Percentiles rank a stretch among this genome's conserved stretches.
Evolutionary conservation across 2,329 filamentous ascomycete species (phyloP).

Genomic region (Xylariaceae sp.): DNA sequence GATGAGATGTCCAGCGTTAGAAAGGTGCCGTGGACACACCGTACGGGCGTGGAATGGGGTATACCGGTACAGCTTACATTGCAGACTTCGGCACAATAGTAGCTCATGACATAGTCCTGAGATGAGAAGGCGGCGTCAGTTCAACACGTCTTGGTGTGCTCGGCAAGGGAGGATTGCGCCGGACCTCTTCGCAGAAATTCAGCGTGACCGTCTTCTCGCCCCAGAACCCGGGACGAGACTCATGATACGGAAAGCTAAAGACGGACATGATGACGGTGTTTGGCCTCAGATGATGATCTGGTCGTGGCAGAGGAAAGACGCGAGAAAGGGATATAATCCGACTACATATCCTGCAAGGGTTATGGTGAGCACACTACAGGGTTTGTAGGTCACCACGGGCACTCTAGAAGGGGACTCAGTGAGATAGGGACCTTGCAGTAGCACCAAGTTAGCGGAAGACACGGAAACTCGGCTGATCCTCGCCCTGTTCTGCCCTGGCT

Average conservation of each 20-base stretch:
- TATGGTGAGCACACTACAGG: too few relatives aligned
- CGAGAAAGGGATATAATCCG: neutral
- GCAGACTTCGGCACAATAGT: conserved; percentile 72
- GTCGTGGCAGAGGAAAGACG: neutral
- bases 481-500: too few relatives aligned
- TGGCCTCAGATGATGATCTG: neutral
- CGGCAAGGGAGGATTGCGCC: conserved; percentile 4
- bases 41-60: neutral
- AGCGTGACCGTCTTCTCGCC: conserved; percentile 66
- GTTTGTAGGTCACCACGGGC: too few relatives aligned
- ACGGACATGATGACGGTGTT: conserved; percentile 16
- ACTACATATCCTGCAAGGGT: too few relatives aligned
- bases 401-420: too few relatives aligned
- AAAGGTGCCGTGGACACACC: neutral
- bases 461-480: too few relatives aligned
- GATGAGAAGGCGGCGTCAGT: conserved; percentile 12
- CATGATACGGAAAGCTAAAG: conserved; percentile 32
- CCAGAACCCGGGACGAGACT: conserved; percentile 54
- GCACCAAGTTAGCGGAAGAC: too few relatives aligned
- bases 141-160: neutral
- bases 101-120: conserved; percentile 63
- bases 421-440: too few relatives aligned
- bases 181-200: conserved; percentile 77
- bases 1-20: neutral
- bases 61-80: conserved; percentile 42